These are phyloP conservation scores for Mycena pura DNA, from an alignment of 768 basidiomycete species.

Conservation along the genomic window DNA sequence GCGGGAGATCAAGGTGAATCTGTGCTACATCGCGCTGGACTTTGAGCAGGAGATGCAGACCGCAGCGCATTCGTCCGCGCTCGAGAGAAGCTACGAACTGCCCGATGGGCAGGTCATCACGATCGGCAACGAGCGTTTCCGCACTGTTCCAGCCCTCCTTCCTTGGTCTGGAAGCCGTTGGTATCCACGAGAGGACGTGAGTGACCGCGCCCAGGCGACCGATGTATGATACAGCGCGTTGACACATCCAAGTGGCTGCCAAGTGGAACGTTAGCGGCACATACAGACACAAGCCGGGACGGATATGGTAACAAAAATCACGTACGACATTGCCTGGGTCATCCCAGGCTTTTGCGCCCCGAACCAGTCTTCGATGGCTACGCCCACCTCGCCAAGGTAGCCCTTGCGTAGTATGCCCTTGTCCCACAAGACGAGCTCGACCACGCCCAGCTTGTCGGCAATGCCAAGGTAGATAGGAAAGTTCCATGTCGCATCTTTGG, in stretches of 20 bases:
- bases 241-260: too few relatives aligned
- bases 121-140: constrained; percentile 75
- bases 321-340: constrained; percentile 74
- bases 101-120: constrained; percentile 58
- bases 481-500: constrained; percentile 86
- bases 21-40: constrained; percentile 47
- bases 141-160: too few relatives aligned
- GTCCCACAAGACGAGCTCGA: constrained; percentile 94
- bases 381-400: constrained; percentile 87
- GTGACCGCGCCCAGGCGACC: too few relatives aligned
- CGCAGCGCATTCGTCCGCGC: not conserved
- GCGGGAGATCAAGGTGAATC: constrained; percentile 78
- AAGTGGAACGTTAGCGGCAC: too few relatives aligned
- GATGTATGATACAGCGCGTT: too few relatives aligned
- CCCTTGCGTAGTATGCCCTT: constrained; percentile 91
- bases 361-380: constrained; percentile 91
- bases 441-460: constrained; percentile 70
- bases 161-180: too few relatives aligned
- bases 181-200: too few relatives aligned
- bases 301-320: too few relatives aligned
- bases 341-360: constrained; percentile 58
- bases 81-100: constrained; percentile 1
- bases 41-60: not conserved
- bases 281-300: too few relatives aligned
- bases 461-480: constrained; percentile 84